A percentile compares a stretch with the other conserved stretches of the same genome.
phyloP scores from a whole-genome alignment of 2,329 filamentous ascomycete species.

The Saccharata proteae region DNA sequence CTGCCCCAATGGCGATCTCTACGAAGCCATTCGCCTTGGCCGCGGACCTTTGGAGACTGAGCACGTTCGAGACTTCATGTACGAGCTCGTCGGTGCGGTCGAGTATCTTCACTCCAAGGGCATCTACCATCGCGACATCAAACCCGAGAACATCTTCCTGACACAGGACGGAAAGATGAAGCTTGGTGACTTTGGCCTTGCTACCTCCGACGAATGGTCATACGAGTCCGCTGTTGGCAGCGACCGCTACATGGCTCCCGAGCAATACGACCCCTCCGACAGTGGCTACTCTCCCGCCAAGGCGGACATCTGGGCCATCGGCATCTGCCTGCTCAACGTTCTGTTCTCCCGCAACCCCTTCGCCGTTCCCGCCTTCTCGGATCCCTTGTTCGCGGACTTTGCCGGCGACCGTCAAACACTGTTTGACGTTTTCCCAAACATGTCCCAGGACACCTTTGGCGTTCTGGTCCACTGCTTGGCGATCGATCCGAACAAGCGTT shows the following conservation, averaged over 20 bases:
- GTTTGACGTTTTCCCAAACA: conserved; percentile 95
- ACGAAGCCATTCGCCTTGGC: conserved; percentile 86
- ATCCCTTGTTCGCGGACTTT: conserved; percentile 88
- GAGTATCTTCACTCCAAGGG: conserved; percentile 83
- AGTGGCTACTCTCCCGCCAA: conserved; percentile 84
- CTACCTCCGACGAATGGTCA: conserved; percentile 80
- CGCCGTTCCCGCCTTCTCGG: conserved; percentile 76
- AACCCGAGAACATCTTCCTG: conserved; percentile 98
- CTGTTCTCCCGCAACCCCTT: conserved; percentile 96
- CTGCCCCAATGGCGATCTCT: conserved; percentile 88
- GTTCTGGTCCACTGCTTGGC: conserved; percentile 85
- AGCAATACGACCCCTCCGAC: conserved; percentile 85
- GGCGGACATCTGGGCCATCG: conserved; percentile 94
- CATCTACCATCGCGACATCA: conserved; percentile 95
- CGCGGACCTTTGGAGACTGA: conserved; percentile 87
- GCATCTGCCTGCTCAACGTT: conserved; percentile 91
- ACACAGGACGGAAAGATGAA: conserved; percentile 81
- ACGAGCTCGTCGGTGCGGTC: conserved; percentile 81
- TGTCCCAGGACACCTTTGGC: conserved; percentile 97
- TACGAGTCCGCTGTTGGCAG: conserved; percentile 90
- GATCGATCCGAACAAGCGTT: conserved; percentile 80
- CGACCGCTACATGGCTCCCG: conserved; percentile 97
- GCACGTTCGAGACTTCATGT: conserved; percentile 94
- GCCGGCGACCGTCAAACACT: conserved; percentile 86
- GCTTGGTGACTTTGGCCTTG: conserved; percentile 90